These are phyloP conservation scores for Rhodomyrtus tomentosa DNA, from an alignment of 345 rosid genomes.

Conservation along the genomic window DNA sequence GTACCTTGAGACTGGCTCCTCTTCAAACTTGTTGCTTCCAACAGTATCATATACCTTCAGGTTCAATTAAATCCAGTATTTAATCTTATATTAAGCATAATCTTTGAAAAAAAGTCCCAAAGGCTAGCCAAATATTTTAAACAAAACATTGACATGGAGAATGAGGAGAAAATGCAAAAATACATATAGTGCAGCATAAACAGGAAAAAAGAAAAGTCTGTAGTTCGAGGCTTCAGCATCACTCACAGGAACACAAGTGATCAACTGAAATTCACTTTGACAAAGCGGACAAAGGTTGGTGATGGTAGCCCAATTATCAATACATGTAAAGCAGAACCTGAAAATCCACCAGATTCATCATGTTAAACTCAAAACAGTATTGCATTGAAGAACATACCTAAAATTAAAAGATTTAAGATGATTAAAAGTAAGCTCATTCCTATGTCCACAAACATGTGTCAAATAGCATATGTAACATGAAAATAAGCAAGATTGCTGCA, in stretches of 20 bases:
- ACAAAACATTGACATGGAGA: not conserved
- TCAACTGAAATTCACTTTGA: conserved; percentile 90
- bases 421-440: not conserved
- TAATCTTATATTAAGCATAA: not conserved
- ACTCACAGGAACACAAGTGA: conserved; percentile 97
- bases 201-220: not conserved
- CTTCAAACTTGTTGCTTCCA: conserved; percentile 70
- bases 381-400: not conserved
- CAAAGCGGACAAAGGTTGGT: conserved; percentile 97
- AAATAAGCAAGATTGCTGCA: not conserved
- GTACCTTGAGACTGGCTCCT: conserved; percentile 62
- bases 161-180: not conserved
- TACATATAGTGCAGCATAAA: not conserved
- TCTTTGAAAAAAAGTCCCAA: not conserved
- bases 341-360: conserved; percentile 12
- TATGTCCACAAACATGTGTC: not conserved
- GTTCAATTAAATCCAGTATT: conserved; percentile 3
- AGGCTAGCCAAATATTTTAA: not conserved
- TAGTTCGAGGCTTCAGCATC: not conserved
- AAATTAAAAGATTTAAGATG: not conserved
- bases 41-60: conserved; percentile 79
- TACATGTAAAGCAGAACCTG: conserved; percentile 99
- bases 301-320: conserved; percentile 97
- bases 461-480: not conserved
- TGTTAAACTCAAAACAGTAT: not conserved